Base-by-base conservation (phyloP, 352 stramenopile species). In the Thraustochytrium sp. region DNA sequence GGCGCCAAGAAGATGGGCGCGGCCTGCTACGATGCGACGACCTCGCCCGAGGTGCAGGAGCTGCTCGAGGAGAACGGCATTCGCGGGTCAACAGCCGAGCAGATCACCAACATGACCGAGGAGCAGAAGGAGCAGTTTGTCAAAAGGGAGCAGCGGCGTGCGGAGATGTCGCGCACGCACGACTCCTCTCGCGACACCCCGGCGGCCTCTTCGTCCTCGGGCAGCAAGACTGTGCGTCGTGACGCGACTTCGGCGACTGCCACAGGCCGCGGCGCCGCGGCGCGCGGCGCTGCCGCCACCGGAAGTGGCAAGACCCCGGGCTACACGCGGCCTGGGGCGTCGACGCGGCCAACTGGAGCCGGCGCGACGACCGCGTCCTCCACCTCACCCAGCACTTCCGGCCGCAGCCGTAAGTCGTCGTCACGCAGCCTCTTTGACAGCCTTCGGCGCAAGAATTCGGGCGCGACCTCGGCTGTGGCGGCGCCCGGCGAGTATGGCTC, bases 71-170 rank as follows among this genome's bases (percentile, higher is more conserved):
- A 72, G 23, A 13, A 61, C 34, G 68, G 68, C 21, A 75, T 80
- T 3, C 42, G 4, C 5, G 34, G 34, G 23, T 65, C 68, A 3
- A 80, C 42, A 3, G 34, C 53, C 9, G 49, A 75, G 44, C 16
- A 80, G 1, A 2, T 64, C 4, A 44, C 76, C 23, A 44, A 76
- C 4, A 75, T 80, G 68, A 48, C 11, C 38, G 68, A 80, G 3
- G 68, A 80, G 23, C 18, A 68, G n/a, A 29, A 51, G 31, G 68
- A 80, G 26, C 26, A 80, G 38, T 80, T 48, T 26, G 53, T 75
- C 11, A 61, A 44, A 34, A 16, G 2, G 34, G n/a, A 80, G 31
- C 46, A 72, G 38, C 68, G 68, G 46, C 48, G 68, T 2, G 51
- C 13, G 21, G 68, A 80, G 1, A 72, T 63, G 44, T 55, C 31